Conservation (phyloP, 495 filamentous ascomycete genomes). For the Tricharina praecox region DNA sequence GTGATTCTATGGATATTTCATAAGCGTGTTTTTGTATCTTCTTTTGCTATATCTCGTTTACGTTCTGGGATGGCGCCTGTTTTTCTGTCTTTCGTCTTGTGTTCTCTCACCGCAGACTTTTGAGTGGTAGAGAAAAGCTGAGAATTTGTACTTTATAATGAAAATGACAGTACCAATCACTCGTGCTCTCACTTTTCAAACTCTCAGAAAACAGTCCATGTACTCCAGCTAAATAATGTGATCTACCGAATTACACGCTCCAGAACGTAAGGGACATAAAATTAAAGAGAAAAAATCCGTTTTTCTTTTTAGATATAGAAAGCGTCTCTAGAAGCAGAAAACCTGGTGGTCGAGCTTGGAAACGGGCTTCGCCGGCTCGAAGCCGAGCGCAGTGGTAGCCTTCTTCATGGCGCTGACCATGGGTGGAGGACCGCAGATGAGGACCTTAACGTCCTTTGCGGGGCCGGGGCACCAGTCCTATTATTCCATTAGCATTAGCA, state of each 20-base stretch:
- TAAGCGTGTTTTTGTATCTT: neutral
- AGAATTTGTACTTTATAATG: neutral
- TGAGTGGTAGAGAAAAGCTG: neutral
- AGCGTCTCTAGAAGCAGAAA: constrained; percentile 90
- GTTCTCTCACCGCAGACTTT: neutral
- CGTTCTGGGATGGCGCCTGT: constrained; percentile 4
- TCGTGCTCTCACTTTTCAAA: no score
- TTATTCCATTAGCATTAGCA: constrained; percentile 2
- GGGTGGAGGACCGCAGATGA: constrained; percentile 84
- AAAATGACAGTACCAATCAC: no score
- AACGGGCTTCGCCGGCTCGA: constrained; percentile 73
- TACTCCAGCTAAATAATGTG: no score
- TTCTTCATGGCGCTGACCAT: constrained; percentile 99
- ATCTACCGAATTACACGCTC: no score
- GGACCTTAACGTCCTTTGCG: constrained; percentile 72
- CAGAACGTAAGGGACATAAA: no score
- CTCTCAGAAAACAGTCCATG: no score
- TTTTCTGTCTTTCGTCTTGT: neutral
- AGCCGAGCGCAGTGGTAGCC: constrained; percentile 69
- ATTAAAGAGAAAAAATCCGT: no score
- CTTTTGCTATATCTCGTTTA: neutral
- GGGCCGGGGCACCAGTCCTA: constrained; percentile 68
- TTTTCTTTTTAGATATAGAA: no score
- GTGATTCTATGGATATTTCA: constrained; percentile 7
- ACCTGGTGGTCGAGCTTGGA: constrained; percentile 96